Evolutionary conservation across 352 stramenopile species (phyloP), one percentile per base, ranked within the genome.

Genomic region (Phytopythium vexans): DNA sequence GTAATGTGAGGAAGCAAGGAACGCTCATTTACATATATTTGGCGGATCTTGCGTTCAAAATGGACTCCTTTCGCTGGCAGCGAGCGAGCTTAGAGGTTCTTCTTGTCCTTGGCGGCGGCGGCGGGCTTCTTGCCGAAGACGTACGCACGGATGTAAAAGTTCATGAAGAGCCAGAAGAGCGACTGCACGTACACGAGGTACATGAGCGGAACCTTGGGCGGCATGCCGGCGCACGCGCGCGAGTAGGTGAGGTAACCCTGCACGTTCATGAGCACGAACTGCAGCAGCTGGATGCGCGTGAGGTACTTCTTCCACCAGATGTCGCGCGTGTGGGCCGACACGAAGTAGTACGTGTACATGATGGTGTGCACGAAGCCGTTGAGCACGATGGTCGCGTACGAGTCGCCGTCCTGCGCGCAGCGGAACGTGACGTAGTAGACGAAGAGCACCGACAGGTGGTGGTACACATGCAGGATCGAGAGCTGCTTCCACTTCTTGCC

Each of bases 281-380:
- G 94, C 47, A 96, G 73, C 56, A 98, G 72, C 76, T 99, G 96
- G 49, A 97, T 86, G 16, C 81, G 70, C 44, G 96, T 99, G 33
- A 99, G 72, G 67, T 89, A 96, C 27, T 89, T 94, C 70, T 98
- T 98, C 95, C 95, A 98, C 93, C 93, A 98, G 68, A 98, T 98
- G 42, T 94, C 70, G 56, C 95, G 96, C 48, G 93, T 98, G 77
- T 98, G 92, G 66, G 97, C 92, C 71, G 86, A 96, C 37, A 98
- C 94, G 60, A 98, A 98, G 88, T 98, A 99, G 77, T 99, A 99
- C 6, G 88, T 98, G 85, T 99, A 99, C 94, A 99, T 98, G 66
- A 99, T 93, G 37, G 91, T 97, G 75, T 99, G 96, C 56, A 99
- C 97, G 68, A 97, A 97, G 57, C 89, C 88, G 69, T 99, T 99